Base-by-base conservation (phyloP, 768 basidiomycete genomes). In the Tricholomella constricta region DNA sequence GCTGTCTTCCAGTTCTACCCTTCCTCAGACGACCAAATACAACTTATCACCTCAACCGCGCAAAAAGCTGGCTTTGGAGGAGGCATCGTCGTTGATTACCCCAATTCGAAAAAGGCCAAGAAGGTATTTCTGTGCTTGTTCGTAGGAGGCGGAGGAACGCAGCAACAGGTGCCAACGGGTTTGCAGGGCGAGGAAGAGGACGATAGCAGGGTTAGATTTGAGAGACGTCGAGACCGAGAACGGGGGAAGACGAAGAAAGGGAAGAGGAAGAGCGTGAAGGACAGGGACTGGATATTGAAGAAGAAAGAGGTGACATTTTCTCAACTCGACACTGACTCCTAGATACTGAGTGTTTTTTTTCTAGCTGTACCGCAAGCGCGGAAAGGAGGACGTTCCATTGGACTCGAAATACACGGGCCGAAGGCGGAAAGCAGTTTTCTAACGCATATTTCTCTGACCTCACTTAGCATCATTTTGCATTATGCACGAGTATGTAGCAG, bases 61-160 rank as follows among this genome's bases (percentile, higher is more conserved):
- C 93, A 94, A 64, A 88, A 85, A 62, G 94, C 96, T 6, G 97
- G 97, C 1, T 99, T 99, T 68, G 94, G 94, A 4, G 97, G 97
- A 48, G 97, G 97, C 55, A 71, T 99, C 31, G 89, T 98, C 20
- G 91, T 99, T 34, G 97, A 99, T 72, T 99, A 94, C 67, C 95
- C 96, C 1, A 97, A 98, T 71, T 95, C 93, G 0, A 91, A 90
- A 63, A 99, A 95, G 70, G 96, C 94, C 19, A 84, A 82, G 64
- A 99, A 98, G 72, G 88, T 98, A 52, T 99, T 94, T 68, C 65
- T 99, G 53, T 95, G 94, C 66, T 73, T 99, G 51, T 91, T 91
- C 68, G 91, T 97, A 3, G 97, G 96, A 26, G 79, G 85, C 15
- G 89, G 88, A 10, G 85, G 82, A 11, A 69, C 73, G 35, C 76